phyloP scores from a whole-genome alignment of 768 basidiomycete species.

The Lactarius quietus region DNA sequence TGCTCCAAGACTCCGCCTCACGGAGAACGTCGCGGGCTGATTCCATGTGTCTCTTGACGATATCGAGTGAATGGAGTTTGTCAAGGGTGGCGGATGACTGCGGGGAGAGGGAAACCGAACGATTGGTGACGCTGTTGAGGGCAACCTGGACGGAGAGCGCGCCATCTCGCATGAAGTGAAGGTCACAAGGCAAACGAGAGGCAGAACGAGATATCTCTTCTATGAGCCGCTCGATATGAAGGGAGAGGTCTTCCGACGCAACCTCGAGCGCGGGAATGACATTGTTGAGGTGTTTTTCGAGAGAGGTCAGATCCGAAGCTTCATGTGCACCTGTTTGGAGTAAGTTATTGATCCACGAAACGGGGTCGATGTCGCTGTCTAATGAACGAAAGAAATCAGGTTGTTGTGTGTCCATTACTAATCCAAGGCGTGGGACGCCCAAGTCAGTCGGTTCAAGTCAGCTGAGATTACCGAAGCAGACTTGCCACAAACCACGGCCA shows the following conservation, averaged over 20 bases:
- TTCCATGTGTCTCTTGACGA: conserved; percentile 83
- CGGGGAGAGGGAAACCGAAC: conserved; percentile 50
- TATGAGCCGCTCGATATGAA: conserved; percentile 81
- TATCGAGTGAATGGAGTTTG: conserved; percentile 75
- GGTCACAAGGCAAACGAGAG: conserved; percentile 88
- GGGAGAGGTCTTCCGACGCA: conserved; percentile 83
- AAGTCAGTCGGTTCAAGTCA: too few species aligned
- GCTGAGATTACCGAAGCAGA: too few species aligned
- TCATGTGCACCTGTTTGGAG: conserved; percentile 16
- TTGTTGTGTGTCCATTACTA: neutral
- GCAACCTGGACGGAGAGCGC: conserved; percentile 71
- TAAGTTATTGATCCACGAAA: conserved; percentile 35
- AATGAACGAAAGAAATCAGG: conserved; percentile 24
- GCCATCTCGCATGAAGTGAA: conserved; percentile 95
- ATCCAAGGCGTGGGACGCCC: too few species aligned
- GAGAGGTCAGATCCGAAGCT: conserved; percentile 36
- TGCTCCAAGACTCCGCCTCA: conserved; percentile 97
- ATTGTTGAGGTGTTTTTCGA: conserved; percentile 72
- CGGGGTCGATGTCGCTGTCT: conserved; percentile 29
- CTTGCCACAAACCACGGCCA: too few species aligned
- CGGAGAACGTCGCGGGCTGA: conserved; percentile 82
- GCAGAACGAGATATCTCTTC: conserved; percentile 90
- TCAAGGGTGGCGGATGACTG: conserved; percentile 68
- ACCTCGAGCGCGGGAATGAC: conserved; percentile 80
- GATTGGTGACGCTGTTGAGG: conserved; percentile 58